phyloP scores from a whole-genome alignment of 257 asterid genomes.

The Jacaranda mimosifolia region DNA sequence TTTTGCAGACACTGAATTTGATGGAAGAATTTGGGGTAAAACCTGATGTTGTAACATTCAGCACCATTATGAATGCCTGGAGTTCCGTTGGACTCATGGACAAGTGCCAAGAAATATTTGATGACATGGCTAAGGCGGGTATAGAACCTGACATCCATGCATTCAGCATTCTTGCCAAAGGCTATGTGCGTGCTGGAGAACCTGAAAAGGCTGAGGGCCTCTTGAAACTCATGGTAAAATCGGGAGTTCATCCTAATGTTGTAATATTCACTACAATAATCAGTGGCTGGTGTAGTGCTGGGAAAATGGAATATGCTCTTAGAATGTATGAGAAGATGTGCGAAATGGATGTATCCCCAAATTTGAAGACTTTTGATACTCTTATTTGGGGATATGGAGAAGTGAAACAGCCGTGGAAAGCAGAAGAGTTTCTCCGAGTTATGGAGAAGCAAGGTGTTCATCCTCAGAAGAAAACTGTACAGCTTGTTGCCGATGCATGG shows the following conservation, averaged over 20 bases:
- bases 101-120: conserved; percentile 78
- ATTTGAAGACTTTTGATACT: conserved; percentile 83
- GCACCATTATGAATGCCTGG: conserved; percentile 97
- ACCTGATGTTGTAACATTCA: conserved; percentile 88
- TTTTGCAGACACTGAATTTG: conserved; percentile 63
- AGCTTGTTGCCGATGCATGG: conserved; percentile 96
- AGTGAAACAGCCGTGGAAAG: conserved; percentile 91
- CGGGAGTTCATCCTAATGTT: conserved; percentile 73
- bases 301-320: conserved; percentile 76
- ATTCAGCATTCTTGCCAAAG: conserved; percentile 96
- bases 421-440: conserved; percentile 70
- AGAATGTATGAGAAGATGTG: conserved; percentile 67
- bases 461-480: conserved; percentile 64
- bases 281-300: conserved; percentile 95
- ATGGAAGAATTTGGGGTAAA: conserved; percentile 89
- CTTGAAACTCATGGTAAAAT: conserved; percentile 57
- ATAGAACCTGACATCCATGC: conserved; percentile 82
- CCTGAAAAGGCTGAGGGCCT: conserved; percentile 80
- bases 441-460: conserved; percentile 67
- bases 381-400: conserved; percentile 97
- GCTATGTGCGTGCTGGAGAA: conserved; percentile 81
- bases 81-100: conserved; percentile 85
- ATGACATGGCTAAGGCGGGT: conserved; percentile 75
- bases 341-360: conserved; percentile 69
- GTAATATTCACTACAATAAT: conserved; percentile 93